phyloP scores from a whole-genome alignment of 768 basidiomycete genomes.

The Pseudohyphozyma bogoriensis region DNA sequence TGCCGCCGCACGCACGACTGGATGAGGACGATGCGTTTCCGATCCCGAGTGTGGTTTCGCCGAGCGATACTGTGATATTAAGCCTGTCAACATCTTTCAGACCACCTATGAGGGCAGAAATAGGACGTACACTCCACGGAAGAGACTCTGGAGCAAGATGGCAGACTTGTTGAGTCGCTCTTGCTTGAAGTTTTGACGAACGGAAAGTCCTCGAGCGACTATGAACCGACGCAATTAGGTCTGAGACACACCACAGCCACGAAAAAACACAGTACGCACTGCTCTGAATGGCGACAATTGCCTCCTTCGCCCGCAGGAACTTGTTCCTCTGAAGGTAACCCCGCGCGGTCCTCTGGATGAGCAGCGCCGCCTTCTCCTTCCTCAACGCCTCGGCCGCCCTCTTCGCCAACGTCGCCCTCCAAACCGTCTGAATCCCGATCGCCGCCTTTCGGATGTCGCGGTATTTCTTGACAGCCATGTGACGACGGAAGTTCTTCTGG shows the following conservation, averaged over 20 bases:
- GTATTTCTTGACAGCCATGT: conserved; percentile 73
- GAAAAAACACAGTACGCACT: conserved; percentile 48
- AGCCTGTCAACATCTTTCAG: neutral
- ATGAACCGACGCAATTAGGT: neutral
- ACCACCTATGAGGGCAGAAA: neutral
- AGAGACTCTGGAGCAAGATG: conserved; percentile 62
- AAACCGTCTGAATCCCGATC: conserved; percentile 85
- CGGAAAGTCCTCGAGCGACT: conserved; percentile 68
- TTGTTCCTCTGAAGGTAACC: conserved; percentile 61
- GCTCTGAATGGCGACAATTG: conserved; percentile 68
- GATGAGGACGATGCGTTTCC: conserved; percentile 65
- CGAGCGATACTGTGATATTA: conserved; percentile 42
- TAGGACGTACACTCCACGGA: conserved; percentile 71
- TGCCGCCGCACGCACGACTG: conserved; percentile 89
- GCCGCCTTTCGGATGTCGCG: conserved; percentile 58
- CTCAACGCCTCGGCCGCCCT: conserved; percentile 60
- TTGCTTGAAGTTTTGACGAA: conserved; percentile 53
- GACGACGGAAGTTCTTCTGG: conserved; percentile 91
- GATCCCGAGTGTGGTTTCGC: conserved; percentile 53
- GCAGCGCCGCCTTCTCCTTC: conserved; percentile 60
- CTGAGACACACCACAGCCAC: too few species aligned
- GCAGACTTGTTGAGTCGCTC: conserved; percentile 55
- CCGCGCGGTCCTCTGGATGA: conserved; percentile 63
- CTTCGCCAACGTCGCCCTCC: conserved; percentile 75
- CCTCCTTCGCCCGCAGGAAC: conserved; percentile 54